These are phyloP conservation scores for Ganoderma resinaceum DNA, from an alignment of 1,284 basidiomycete genomes.

Conservation along the genomic window DNA sequence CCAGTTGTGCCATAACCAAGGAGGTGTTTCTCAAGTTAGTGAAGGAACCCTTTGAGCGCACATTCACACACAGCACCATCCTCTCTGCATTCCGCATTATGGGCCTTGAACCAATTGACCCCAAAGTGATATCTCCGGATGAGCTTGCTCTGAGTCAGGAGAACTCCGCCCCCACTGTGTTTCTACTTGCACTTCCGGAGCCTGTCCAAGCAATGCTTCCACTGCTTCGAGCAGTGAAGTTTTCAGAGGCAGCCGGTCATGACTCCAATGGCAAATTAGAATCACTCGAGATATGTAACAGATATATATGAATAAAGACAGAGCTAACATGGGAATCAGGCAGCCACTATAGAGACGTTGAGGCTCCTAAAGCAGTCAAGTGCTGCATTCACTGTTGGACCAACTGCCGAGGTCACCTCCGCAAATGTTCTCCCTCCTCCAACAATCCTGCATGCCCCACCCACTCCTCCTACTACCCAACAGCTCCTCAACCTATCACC, in stretches of 20 bases:
- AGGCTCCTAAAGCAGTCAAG: neutral
- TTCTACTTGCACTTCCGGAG: neutral
- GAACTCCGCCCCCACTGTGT: neutral
- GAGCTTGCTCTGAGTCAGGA: neutral
- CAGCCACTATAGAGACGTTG: neutral
- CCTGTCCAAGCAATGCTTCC: conserved; percentile 1
- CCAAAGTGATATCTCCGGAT: neutral
- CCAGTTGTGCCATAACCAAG: neutral
- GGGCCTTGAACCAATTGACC: neutral
- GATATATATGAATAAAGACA: neutral
- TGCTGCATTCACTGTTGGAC: neutral
- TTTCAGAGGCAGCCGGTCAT: neutral
- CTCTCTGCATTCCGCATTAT: neutral
- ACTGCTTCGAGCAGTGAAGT: neutral
- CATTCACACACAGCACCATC: neutral
- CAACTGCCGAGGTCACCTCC: neutral
- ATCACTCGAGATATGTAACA: neutral
- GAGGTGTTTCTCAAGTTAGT: neutral
- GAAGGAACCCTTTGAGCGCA: neutral
- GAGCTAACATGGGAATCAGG: neutral
- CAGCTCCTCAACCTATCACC: neutral
- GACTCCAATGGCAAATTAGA: neutral
- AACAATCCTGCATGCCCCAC: conserved; percentile 3
- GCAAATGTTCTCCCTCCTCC: neutral
- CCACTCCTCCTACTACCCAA: neutral